phyloP scores from a whole-genome alignment of 2,329 filamentous ascomycete genomes.

The Colletotrichum noveboracense region DNA sequence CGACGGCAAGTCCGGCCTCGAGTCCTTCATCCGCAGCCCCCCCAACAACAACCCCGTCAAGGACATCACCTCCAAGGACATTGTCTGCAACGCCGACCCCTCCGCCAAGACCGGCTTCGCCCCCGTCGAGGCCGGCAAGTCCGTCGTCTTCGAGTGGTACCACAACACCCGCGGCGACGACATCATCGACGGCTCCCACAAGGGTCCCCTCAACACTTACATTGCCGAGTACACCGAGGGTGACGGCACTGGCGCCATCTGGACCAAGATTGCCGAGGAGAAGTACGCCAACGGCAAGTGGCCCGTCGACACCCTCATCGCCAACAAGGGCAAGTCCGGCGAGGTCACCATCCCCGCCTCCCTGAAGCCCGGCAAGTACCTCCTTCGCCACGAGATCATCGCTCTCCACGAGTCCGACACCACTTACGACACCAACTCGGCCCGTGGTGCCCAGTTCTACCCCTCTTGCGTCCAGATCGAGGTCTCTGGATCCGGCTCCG shows the following conservation, averaged over 20 bases:
- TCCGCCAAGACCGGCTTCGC: constrained; percentile 41
- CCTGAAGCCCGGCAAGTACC: constrained; percentile 56
- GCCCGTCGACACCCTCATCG: constrained; percentile 50
- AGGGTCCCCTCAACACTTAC: constrained; percentile 59
- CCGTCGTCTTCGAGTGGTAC: constrained; percentile 54
- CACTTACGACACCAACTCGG: constrained; percentile 30
- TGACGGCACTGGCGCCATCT: constrained; percentile 55
- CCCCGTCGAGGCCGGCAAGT: constrained; percentile 51
- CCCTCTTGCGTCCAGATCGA: constrained; percentile 66
- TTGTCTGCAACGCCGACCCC: constrained; percentile 50
- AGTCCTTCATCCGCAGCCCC: constrained; percentile 50
- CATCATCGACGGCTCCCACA: constrained; percentile 58
- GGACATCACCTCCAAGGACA: constrained; percentile 45
- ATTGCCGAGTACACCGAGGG: constrained; percentile 47
- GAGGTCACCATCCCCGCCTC: constrained; percentile 50
- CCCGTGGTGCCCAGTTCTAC: constrained; percentile 58
- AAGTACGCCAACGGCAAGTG: constrained; percentile 44
- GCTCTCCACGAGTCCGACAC: constrained; percentile 52
- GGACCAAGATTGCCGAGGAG: constrained; percentile 50
- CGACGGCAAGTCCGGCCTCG: constrained; percentile 34
- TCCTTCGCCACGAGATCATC: constrained; percentile 61
- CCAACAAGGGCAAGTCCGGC: constrained; percentile 50
- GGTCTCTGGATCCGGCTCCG: constrained; percentile 58
- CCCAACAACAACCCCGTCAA: constrained; percentile 48
- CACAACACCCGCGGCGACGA: constrained; percentile 55